Evolutionary conservation across 2,329 filamentous ascomycete species (phyloP).

Genomic region (Aciculosporium take): DNA sequence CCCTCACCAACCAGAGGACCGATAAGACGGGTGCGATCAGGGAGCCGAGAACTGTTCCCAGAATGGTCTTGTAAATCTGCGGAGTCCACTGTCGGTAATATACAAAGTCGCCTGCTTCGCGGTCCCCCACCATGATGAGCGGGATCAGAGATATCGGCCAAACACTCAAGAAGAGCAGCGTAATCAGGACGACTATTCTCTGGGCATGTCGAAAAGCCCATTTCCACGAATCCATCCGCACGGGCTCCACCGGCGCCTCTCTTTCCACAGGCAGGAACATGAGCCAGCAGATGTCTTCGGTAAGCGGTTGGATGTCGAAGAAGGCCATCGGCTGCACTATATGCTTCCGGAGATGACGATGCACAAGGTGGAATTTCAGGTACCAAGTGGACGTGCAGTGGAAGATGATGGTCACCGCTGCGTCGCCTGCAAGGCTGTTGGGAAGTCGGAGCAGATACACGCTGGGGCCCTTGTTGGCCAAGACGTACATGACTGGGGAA

Average conservation of each 20-base stretch:
- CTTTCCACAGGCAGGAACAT: slow-evolving; percentile 20
- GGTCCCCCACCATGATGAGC: slow-evolving; percentile 24
- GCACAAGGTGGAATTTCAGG: slow-evolving; percentile 32
- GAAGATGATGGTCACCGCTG: slow-evolving; percentile 34
- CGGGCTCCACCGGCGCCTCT: not conserved
- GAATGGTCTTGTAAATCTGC: slow-evolving; percentile 34
- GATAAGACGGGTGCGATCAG: slow-evolving; percentile 34
- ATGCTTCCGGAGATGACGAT: slow-evolving; percentile 29
- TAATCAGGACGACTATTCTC: slow-evolving; percentile 14
- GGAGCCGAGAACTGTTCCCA: slow-evolving; percentile 31
- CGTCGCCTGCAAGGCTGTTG: slow-evolving; percentile 9
- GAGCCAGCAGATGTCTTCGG: slow-evolving; percentile 26
- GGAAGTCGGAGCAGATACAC: not conserved
- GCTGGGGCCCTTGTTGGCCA: not conserved
- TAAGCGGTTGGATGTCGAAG: slow-evolving; percentile 20
- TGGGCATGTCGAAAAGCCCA: slow-evolving; percentile 16
- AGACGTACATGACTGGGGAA: slow-evolving; percentile 1
- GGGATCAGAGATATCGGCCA: slow-evolving; percentile 31
- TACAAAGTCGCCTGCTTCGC: slow-evolving; percentile 26
- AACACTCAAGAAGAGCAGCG: slow-evolving; percentile 26
- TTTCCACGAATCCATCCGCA: not conserved
- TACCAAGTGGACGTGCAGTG: slow-evolving; percentile 38
- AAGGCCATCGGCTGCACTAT: slow-evolving; percentile 34
- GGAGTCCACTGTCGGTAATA: slow-evolving; percentile 30
- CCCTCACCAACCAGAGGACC: slow-evolving; percentile 34